Base-by-base conservation (phyloP, 345 rosid species). In the Physaria fendleri region DNA sequence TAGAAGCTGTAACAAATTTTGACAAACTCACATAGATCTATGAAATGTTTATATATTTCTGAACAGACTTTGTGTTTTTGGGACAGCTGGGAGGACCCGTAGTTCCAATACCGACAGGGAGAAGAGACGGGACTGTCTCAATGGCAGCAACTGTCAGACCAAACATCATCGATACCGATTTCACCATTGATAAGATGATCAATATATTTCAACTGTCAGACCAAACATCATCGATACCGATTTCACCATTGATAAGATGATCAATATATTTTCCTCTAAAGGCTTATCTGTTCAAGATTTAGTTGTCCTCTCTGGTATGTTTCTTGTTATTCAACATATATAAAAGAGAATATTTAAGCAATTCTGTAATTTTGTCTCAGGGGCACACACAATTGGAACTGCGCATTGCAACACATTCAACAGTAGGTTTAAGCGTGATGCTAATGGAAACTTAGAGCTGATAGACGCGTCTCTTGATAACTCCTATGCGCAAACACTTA, bases 381-480 rank as follows among this genome's bases (percentile, higher is more conserved):
- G 93, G 67, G 86, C 96, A 3, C 90, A 88, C 66, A 85, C 93
- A 13, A 77, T 88, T 8, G 93, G 93, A 65, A 32, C 79, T 28
- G 96, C 96, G 5, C 93, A 88, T 44, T 88, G 93, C 75, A 73
- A 72, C 33, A 71, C 93, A 8, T 83, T 88, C 74, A 85, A 78
- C 21, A 84, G 75, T 13, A 74, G 90, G 53, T 85, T 83, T 65
- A 69, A 23, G 22, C 54, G 39, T 50, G 80, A 78, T 53, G 63
- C 88, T 2, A 71, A 62, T 55, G 96, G 96, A 12, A 71, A 77
- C 1, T 63, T 80, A 9, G 58, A 46, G 12, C 71, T 56, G 0
- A 49, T 78, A 16, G 96, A 83, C 69, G 22, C 80, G 2, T 77
- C 93, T 33, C 77, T 88, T 0, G 85, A 85, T 68, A 51, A 13